These are phyloP conservation scores for Acer saccharum DNA, from an alignment of 345 rosid genomes.

Conservation along the genomic window DNA sequence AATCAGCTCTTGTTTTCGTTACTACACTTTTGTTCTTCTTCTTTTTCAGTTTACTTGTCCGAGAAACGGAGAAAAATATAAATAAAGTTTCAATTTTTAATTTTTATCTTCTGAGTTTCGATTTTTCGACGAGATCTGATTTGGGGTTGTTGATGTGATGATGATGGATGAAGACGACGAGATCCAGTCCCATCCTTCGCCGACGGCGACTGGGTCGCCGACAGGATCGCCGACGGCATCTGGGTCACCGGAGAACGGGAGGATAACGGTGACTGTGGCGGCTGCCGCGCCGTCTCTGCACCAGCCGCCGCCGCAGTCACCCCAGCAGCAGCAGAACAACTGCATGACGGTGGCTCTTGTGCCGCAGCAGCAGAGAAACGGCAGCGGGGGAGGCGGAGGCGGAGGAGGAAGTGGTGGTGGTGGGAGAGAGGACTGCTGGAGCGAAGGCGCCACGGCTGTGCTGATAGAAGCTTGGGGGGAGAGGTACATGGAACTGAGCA, in stretches of 20 bases:
- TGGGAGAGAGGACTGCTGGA: conserved; percentile 96
- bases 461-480: conserved; percentile 94
- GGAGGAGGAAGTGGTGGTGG: conserved; percentile 48
- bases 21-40: neutral
- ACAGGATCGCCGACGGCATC: conserved; percentile 32
- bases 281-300: conserved; percentile 30
- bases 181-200: conserved; percentile 49
- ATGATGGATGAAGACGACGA: conserved; percentile 66
- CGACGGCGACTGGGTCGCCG: conserved; percentile 19
- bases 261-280: conserved; percentile 51
- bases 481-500: conserved; percentile 84
- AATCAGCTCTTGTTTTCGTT: conserved; percentile 20
- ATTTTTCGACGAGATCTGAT: conserved; percentile 18
- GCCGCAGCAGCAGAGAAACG: conserved; percentile 35
- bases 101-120: neutral
- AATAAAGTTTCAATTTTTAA: neutral
- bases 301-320: conserved; percentile 8
- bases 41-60: neutral
- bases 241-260: conserved; percentile 39
- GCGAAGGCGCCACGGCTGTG: conserved; percentile 82
- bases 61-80: neutral
- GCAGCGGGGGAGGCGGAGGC: neutral
- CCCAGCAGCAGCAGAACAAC: conserved; percentile 27
- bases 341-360: conserved; percentile 42
- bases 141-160: conserved; percentile 24